Conservation (phyloP, 2,329 filamentous ascomycete genomes). For the Mariannaea sp. region DNA sequence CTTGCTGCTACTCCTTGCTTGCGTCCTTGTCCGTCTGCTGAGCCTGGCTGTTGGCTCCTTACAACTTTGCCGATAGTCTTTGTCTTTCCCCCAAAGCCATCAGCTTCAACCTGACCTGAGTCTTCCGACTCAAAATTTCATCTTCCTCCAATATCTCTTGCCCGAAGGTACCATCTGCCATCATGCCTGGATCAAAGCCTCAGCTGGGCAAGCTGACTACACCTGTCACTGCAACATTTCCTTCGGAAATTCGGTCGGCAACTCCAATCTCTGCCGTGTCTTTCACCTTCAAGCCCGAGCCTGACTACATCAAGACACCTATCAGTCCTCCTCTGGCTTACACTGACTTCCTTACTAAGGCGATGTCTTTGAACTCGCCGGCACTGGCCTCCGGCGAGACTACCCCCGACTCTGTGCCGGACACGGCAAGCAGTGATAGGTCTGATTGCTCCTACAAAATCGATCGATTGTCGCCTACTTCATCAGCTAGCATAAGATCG, state of each 20-base stretch:
- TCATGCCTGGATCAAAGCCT: slow-evolving; percentile 59
- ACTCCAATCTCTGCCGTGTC: slow-evolving; percentile 65
- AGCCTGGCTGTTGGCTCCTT: slow-evolving; percentile 33
- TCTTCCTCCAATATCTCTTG: slow-evolving; percentile 12
- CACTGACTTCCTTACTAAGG: slow-evolving; percentile 83
- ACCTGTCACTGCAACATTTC: slow-evolving; percentile 66
- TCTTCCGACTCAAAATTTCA: slow-evolving; percentile 19
- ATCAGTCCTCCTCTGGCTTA: slow-evolving; percentile 92
- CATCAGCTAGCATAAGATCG: slow-evolving; percentile 45
- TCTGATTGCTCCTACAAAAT: slow-evolving; percentile 63
- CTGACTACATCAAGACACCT: slow-evolving; percentile 77
- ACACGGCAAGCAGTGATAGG: slow-evolving; percentile 60
- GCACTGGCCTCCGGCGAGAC: slow-evolving; percentile 58
- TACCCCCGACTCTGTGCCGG: slow-evolving; percentile 56
- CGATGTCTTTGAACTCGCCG: slow-evolving; percentile 76
- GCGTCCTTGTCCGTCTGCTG: slow-evolving; percentile 25
- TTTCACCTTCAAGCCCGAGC: slow-evolving; percentile 47
- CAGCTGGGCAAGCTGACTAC: slow-evolving; percentile 67
- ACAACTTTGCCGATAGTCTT: slow-evolving; percentile 25
- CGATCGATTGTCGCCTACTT: slow-evolving; percentile 55
- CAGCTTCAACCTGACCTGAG: slow-evolving; percentile 12
- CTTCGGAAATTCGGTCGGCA: slow-evolving; percentile 63
- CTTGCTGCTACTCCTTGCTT: slow-evolving; percentile 34
- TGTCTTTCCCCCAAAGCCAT: slow-evolving; percentile 3
- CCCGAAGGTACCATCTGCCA: slow-evolving; percentile 33